Evolutionary conservation across 495 filamentous ascomycete genomes (phyloP).

Genomic region (Podospora tetraspora): DNA sequence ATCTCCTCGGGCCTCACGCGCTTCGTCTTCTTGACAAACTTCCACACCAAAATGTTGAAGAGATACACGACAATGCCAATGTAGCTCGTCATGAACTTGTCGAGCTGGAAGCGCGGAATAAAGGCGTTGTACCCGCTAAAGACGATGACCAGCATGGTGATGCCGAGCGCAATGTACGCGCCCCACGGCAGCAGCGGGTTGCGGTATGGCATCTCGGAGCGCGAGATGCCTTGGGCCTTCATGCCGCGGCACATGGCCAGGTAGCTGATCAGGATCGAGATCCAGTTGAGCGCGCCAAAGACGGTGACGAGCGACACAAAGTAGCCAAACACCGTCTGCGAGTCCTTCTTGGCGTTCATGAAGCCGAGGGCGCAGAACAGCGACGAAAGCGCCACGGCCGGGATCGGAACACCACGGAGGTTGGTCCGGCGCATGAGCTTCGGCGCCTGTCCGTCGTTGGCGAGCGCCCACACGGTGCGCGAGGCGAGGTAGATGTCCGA

Average conservation of each 20-base stretch:
- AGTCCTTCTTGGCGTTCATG: slow-evolving; percentile 67
- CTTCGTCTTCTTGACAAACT: slow-evolving; percentile 32
- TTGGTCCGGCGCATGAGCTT: slow-evolving; percentile 65
- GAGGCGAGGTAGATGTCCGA: slow-evolving; percentile 78
- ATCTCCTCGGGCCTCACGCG: slow-evolving; percentile 28
- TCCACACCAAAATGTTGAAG: slow-evolving; percentile 37
- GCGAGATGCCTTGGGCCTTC: slow-evolving; percentile 62
- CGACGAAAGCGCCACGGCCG: slow-evolving; percentile 57
- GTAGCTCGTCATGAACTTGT: slow-evolving; percentile 77
- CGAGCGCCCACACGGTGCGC: slow-evolving; percentile 73
- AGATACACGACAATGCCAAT: slow-evolving; percentile 77
- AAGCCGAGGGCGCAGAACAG: slow-evolving; percentile 65
- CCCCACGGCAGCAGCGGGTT: slow-evolving; percentile 66
- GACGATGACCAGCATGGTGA: slow-evolving; percentile 71
- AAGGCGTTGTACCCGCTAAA: slow-evolving; percentile 63
- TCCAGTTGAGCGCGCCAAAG: slow-evolving; percentile 77
- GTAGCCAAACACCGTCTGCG: slow-evolving; percentile 69
- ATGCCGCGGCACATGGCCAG: slow-evolving; percentile 74
- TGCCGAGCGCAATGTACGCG: slow-evolving; percentile 59
- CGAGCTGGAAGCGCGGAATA: slow-evolving; percentile 57
- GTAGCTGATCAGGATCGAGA: slow-evolving; percentile 77
- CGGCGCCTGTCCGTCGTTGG: slow-evolving; percentile 71
- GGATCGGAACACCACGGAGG: slow-evolving; percentile 68
- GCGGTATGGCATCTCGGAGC: slow-evolving; percentile 61
- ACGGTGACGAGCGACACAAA: slow-evolving; percentile 82